A percentile compares a stretch with the other conserved stretches of the same genome.
phyloP scores from a whole-genome alignment of 2,329 filamentous ascomycete genomes.

The Chaetothyriales sp. region DNA sequence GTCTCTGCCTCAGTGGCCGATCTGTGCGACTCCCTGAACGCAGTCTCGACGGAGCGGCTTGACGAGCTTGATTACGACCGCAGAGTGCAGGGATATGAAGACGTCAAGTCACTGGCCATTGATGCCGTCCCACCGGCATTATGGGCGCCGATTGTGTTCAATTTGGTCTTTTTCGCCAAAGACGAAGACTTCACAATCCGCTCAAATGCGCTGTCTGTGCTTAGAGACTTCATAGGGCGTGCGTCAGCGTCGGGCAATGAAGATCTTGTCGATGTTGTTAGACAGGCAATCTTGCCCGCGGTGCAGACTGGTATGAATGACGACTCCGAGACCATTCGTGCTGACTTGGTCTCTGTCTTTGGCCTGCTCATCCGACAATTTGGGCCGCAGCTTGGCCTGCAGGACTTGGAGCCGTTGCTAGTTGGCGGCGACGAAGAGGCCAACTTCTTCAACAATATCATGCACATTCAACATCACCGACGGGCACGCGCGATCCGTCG shows the following conservation, averaged over 20 bases:
- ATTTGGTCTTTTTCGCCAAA: slow-evolving; percentile 73
- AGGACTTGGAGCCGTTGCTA: slow-evolving; percentile 59
- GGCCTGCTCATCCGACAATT: slow-evolving; percentile 61
- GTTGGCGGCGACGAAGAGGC: slow-evolving; percentile 58
- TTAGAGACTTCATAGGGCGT: slow-evolving; percentile 63
- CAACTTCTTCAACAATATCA: slow-evolving; percentile 82
- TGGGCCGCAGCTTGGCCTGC: slow-evolving; percentile 52
- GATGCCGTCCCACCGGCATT: slow-evolving; percentile 48
- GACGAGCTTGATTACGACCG: slow-evolving; percentile 81
- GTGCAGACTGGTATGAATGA: slow-evolving; percentile 64
- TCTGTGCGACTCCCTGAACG: slow-evolving; percentile 67
- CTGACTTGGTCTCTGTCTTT: slow-evolving; percentile 67
- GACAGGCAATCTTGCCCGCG: slow-evolving; percentile 53
- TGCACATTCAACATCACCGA: slow-evolving; percentile 77
- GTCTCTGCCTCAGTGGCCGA: slow-evolving; percentile 46
- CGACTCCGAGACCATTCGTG: slow-evolving; percentile 64
- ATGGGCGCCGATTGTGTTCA: slow-evolving; percentile 79
- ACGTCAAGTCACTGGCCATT: slow-evolving; percentile 48
- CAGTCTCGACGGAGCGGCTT: slow-evolving; percentile 54
- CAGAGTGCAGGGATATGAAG: slow-evolving; percentile 60
- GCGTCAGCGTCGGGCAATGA: slow-evolving; percentile 31
- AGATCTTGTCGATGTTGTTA: slow-evolving; percentile 44
- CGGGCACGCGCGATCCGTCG: slow-evolving; percentile 71
- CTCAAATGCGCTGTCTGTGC: slow-evolving; percentile 62
- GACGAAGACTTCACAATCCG: slow-evolving; percentile 81